Evolutionary conservation across 805 yeast species (phyloP).

Genomic region (Pichia californica): DNA sequence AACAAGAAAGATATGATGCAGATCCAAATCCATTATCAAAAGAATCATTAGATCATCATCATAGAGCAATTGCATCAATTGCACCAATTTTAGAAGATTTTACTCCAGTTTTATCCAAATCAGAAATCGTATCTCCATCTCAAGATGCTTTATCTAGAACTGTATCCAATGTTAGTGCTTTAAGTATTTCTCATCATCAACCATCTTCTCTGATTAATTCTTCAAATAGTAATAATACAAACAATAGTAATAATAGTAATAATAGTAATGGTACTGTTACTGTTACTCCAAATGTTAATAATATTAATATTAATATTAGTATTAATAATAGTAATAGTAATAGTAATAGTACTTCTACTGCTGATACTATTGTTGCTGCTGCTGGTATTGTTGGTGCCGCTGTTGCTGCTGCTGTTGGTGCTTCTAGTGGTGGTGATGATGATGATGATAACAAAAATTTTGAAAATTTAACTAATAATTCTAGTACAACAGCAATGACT

Average conservation of each 20-base stretch:
- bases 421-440: no score
- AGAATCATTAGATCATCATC: conserved; percentile 30
- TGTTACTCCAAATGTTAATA: background rate
- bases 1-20: conserved; percentile 19
- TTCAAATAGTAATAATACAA: background rate
- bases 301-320: background rate
- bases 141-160: conserved; percentile 28
- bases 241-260: background rate
- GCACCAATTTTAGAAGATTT: conserved; percentile 71
- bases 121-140: conserved; percentile 30
- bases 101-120: conserved; percentile 58
- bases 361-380: no score
- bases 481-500: no score
- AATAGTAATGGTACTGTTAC: background rate
- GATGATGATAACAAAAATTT: no score
- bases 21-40: conserved; percentile 26
- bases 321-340: background rate
- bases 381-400: no score
- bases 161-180: conserved; percentile 26
- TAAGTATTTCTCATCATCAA: conserved; percentile 21
- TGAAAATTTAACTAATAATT: no score
- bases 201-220: background rate
- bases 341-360: background rate
- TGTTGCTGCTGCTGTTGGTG: no score
- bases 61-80: conserved; percentile 67